Percentiles rank a stretch among this genome's conserved stretches.
Conservation (phyloP, 208 protist genomes). For the Crithidia sp. region DNA sequence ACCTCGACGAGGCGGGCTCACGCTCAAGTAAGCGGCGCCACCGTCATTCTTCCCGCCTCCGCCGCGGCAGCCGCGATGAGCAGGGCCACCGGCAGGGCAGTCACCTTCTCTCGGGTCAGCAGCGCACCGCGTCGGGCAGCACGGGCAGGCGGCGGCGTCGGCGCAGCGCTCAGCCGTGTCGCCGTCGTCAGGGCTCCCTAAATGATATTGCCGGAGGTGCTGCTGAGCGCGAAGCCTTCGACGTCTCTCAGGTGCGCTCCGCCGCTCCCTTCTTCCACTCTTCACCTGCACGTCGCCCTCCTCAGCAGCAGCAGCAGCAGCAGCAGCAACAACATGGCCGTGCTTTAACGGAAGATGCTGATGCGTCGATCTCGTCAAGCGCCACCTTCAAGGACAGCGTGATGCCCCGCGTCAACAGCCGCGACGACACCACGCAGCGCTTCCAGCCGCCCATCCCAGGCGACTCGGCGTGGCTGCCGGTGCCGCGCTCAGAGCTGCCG, state of each 20-base stretch:
- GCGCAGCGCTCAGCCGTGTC: neutral
- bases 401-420: constrained; percentile 13
- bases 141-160: neutral
- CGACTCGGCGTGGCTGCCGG: constrained; percentile 13
- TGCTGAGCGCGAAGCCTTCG: neutral
- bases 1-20: neutral
- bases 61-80: neutral
- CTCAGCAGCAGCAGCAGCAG: neutral
- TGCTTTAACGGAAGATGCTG: neutral
- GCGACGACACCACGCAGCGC: neutral
- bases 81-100: neutral
- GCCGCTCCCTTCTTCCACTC: constrained; percentile 7
- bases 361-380: neutral
- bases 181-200: no score
- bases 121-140: neutral
- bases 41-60: neutral
- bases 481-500: constrained; percentile 16
- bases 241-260: constrained; percentile 4
- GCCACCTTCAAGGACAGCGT: constrained; percentile 17
- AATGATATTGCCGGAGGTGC: no score
- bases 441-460: neutral
- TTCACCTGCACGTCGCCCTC: no score
- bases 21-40: neutral
- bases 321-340: neutral
- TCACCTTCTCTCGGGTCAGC: neutral